Percentiles rank a stretch among this genome's conserved stretches.
phyloP scores from a whole-genome alignment of 75 land plant species.

The Cryptomeria japonica region DNA sequence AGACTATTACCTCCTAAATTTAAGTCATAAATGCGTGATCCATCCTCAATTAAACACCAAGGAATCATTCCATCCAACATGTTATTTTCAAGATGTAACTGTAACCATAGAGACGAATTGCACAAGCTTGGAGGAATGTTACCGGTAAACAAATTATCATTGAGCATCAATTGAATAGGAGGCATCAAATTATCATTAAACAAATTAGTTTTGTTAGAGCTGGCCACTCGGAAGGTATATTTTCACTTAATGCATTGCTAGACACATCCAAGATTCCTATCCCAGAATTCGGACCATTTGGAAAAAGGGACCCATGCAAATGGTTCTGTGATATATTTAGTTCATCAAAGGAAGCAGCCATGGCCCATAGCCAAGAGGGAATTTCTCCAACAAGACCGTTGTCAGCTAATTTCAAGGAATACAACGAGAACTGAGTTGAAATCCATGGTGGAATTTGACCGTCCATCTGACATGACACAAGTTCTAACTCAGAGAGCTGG shows the following conservation, averaged over 20 bases:
- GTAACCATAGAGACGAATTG: background rate
- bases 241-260: background rate
- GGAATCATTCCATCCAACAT: slow-evolving; percentile 24
- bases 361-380: no score
- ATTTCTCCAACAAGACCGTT: no score
- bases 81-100: slow-evolving; percentile 22
- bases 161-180: slow-evolving; percentile 14
- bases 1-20: slow-evolving; percentile 7
- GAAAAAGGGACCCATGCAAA: no score
- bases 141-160: slow-evolving; percentile 25
- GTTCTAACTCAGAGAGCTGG: background rate
- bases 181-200: no score
- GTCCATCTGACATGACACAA: background rate
- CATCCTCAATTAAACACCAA: slow-evolving; percentile 3
- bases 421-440: no score
- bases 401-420: no score
- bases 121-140: slow-evolving; percentile 11
- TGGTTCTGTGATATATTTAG: no score
- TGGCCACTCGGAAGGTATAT: background rate
- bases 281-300: background rate
- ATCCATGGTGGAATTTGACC: no score
- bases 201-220: no score
- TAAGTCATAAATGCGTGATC: slow-evolving; percentile 6
- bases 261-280: background rate
- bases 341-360: no score